phyloP scores from a whole-genome alignment of 2,329 filamentous ascomycete species.

The Lasiodiplodia citricola region DNA sequence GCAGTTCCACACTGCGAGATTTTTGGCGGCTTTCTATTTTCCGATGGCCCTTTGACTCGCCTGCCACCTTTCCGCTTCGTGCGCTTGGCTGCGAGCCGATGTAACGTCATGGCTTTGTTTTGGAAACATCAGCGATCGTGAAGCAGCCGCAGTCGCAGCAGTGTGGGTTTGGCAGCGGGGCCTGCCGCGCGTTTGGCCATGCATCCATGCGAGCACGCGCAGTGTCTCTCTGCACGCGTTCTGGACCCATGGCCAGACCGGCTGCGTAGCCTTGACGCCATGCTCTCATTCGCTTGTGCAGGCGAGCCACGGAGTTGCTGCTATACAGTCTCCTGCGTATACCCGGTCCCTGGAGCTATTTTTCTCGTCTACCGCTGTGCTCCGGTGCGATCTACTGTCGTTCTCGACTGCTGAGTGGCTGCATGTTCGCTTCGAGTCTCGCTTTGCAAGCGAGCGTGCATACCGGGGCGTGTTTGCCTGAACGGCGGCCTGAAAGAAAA shows the following conservation, averaged over 20 bases:
- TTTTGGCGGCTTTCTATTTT: not conserved
- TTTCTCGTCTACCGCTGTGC: not conserved
- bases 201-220: not conserved
- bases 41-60: not conserved
- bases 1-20: not conserved
- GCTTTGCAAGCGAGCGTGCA: slow-evolving; percentile 7
- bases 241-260: not conserved
- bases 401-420: not conserved
- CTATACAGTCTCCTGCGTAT: not conserved
- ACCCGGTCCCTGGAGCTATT: not conserved
- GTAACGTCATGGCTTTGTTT: slow-evolving; percentile 8
- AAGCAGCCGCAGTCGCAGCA: slow-evolving; percentile 3
- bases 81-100: slow-evolving; percentile 11
- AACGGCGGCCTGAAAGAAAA: not conserved
- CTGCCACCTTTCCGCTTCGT: not conserved
- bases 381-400: not conserved
- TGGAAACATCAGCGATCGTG: slow-evolving; percentile 4
- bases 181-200: slow-evolving; percentile 15
- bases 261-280: not conserved
- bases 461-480: not conserved
- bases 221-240: not conserved
- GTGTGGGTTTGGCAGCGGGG: slow-evolving; percentile 8
- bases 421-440: slow-evolving; percentile 11
- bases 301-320: not conserved
- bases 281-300: not conserved